Conservation (phyloP, 208 protist species). For the Trypanosoma conorhini region DNA sequence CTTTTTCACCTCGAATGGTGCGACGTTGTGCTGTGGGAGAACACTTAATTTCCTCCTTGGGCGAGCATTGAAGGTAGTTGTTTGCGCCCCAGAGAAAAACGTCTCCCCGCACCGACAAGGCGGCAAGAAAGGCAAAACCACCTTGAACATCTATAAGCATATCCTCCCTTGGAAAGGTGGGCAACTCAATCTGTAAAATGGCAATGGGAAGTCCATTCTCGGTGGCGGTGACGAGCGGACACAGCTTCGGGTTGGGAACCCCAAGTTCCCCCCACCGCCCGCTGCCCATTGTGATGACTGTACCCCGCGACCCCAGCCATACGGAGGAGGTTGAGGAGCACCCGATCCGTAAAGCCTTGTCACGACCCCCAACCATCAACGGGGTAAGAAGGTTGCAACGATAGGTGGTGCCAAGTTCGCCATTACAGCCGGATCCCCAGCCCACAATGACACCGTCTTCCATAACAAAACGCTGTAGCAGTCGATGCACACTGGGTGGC, state of each 20-base stretch:
- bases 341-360: slow-evolving; percentile 73
- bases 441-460: slow-evolving; percentile 75
- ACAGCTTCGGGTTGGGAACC: slow-evolving; percentile 62
- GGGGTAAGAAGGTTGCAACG: slow-evolving; percentile 73
- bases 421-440: slow-evolving; percentile 70
- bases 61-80: slow-evolving; percentile 74
- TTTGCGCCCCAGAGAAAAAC: slow-evolving; percentile 78
- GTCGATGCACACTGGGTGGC: slow-evolving; percentile 17
- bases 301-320: slow-evolving; percentile 60
- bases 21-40: slow-evolving; percentile 53
- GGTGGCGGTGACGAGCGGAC: slow-evolving; percentile 51
- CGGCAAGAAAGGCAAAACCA: slow-evolving; percentile 62
- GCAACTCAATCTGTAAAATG: slow-evolving; percentile 54
- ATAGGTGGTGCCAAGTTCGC: slow-evolving; percentile 64
- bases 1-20: slow-evolving; percentile 39
- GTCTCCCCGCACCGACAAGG: slow-evolving; percentile 48
- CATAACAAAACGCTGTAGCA: slow-evolving; percentile 58
- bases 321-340: slow-evolving; percentile 66
- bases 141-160: slow-evolving; percentile 56
- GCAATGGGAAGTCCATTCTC: slow-evolving; percentile 75
- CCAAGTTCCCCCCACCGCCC: slow-evolving; percentile 82
- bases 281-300: slow-evolving; percentile 73
- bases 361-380: slow-evolving; percentile 67
- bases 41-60: slow-evolving; percentile 45
- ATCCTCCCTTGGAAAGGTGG: slow-evolving; percentile 32